phyloP scores from a whole-genome alignment of 345 rosid genomes.

The Lepidium sativum region DNA sequence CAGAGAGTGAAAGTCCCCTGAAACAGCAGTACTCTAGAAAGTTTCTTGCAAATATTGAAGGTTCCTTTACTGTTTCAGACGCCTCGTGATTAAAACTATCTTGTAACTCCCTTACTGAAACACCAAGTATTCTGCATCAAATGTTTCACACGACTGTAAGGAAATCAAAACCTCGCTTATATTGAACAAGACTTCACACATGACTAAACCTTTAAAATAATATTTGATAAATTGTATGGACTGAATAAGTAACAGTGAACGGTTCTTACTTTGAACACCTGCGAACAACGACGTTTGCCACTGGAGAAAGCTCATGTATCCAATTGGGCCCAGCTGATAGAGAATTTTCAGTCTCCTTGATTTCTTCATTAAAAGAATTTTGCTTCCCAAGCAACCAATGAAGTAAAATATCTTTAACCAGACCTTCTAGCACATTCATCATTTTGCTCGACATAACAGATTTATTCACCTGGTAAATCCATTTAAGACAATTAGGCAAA shows the following conservation, averaged over 20 bases:
- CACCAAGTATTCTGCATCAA: slow-evolving; percentile 65
- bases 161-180: neutral
- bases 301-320: slow-evolving; percentile 77
- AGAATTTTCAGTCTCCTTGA: slow-evolving; percentile 69
- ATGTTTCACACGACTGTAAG: neutral
- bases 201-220: neutral
- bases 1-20: slow-evolving; percentile 65
- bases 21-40: slow-evolving; percentile 91
- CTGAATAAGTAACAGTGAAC: neutral
- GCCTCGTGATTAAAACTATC: slow-evolving; percentile 67
- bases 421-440: slow-evolving; percentile 56
- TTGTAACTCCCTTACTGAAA: slow-evolving; percentile 54
- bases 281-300: slow-evolving; percentile 74
- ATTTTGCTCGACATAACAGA: slow-evolving; percentile 50
- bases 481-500: neutral
- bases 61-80: slow-evolving; percentile 61
- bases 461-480: neutral
- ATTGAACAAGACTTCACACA: neutral
- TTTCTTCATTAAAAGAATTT: slow-evolving; percentile 55
- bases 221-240: neutral
- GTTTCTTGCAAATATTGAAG: slow-evolving; percentile 62
- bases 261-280: slow-evolving; percentile 81
- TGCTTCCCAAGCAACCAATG: slow-evolving; percentile 76
- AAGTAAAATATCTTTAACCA: slow-evolving; percentile 72
- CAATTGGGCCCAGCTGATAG: slow-evolving; percentile 58